Evolutionary conservation across 2,329 filamentous ascomycete species (phyloP).

Genomic region (Cyphellophora europaea): DNA sequence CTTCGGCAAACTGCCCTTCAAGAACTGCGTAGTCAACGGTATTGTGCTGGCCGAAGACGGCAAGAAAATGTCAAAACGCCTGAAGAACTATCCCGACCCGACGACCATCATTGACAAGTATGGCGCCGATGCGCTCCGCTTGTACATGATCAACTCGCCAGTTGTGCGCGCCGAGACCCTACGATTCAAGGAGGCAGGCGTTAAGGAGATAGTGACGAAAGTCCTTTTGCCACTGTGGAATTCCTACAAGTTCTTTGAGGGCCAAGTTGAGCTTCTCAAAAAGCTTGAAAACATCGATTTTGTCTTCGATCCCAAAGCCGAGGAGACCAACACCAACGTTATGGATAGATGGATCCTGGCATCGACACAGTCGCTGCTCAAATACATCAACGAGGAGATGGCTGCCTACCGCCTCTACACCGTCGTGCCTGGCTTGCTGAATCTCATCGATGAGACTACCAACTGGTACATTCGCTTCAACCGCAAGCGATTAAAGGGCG

Average conservation of each 20-base stretch:
- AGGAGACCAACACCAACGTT: slow-evolving; percentile 68
- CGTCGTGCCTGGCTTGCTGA: slow-evolving; percentile 69
- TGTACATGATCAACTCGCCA: slow-evolving; percentile 90
- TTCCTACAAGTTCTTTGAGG: slow-evolving; percentile 84
- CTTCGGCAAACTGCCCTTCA: slow-evolving; percentile 71
- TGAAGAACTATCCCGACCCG: slow-evolving; percentile 87
- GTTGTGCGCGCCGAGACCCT: slow-evolving; percentile 79
- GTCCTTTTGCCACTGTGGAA: slow-evolving; percentile 84
- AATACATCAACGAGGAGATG: slow-evolving; percentile 88
- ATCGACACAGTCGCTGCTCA: slow-evolving; percentile 71
- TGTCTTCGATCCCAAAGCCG: slow-evolving; percentile 61
- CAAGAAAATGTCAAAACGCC: slow-evolving; percentile 90
- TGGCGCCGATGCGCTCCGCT: slow-evolving; percentile 75
- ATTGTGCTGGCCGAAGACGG: slow-evolving; percentile 82
- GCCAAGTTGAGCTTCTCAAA: slow-evolving; percentile 72
- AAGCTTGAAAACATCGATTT: slow-evolving; percentile 72
- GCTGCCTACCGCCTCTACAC: slow-evolving; percentile 66
- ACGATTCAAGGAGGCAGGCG: slow-evolving; percentile 74
- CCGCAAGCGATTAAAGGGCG: slow-evolving; percentile 74
- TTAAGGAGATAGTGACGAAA: slow-evolving; percentile 82
- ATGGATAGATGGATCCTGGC: slow-evolving; percentile 91
- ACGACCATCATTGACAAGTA: slow-evolving; percentile 69
- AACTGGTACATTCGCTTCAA: slow-evolving; percentile 95
- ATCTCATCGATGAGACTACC: slow-evolving; percentile 76
- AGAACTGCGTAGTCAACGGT: slow-evolving; percentile 83